These are phyloP conservation scores for Fusarium lateritium DNA, from an alignment of 2,329 filamentous ascomycete genomes.

Conservation along the genomic window DNA sequence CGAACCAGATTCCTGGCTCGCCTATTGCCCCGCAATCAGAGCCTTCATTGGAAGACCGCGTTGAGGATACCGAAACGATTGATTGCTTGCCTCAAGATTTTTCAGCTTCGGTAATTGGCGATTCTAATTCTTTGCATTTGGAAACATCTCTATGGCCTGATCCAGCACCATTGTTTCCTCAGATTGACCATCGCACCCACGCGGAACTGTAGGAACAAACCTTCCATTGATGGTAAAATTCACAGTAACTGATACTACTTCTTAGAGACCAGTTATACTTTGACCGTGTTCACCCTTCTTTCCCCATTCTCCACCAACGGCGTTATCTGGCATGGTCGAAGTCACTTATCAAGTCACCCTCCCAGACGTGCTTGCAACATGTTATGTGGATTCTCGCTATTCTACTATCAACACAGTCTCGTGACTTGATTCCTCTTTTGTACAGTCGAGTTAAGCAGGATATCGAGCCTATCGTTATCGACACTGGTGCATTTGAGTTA, in stretches of 20 bases:
- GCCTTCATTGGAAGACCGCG: too few species aligned
- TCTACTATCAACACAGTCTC: constrained; percentile 1
- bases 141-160: too few species aligned
- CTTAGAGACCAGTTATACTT: constrained; percentile 2
- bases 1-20: too few species aligned
- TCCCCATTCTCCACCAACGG: background rate
- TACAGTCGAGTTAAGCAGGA: constrained; percentile 2
- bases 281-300: background rate
- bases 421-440: background rate
- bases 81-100: too few species aligned
- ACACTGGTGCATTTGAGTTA: background rate
- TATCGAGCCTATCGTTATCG: background rate
- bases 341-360: background rate
- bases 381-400: constrained; percentile 1
- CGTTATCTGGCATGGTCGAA: background rate
- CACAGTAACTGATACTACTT: background rate
- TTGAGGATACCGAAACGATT: too few species aligned
- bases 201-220: too few species aligned
- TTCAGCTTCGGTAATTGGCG: too few species aligned
- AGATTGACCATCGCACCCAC: too few species aligned
- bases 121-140: too few species aligned
- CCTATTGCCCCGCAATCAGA: too few species aligned
- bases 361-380: background rate
- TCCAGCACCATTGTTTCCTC: too few species aligned
- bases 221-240: too few species aligned